Evolutionary conservation across 1,139 yeast genomes (phyloP).

Genomic region (Candida anutae): DNA sequence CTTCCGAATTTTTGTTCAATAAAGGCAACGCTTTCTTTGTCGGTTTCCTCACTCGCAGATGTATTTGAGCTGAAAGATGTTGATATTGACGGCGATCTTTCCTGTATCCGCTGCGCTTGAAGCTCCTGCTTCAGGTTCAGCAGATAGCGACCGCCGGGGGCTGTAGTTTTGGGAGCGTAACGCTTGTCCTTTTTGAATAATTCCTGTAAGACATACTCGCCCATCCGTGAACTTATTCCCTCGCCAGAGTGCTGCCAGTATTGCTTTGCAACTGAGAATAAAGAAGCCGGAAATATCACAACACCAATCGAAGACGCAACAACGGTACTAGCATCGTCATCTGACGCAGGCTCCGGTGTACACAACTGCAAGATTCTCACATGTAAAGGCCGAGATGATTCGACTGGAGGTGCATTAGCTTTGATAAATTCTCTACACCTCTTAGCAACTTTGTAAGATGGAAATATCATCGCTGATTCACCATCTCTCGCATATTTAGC

Average conservation of each 20-base stretch:
- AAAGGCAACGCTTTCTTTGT: slow-evolving; percentile 56
- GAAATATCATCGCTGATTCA: slow-evolving; percentile 67
- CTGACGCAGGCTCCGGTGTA: slow-evolving; percentile 59
- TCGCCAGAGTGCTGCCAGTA: slow-evolving; percentile 98
- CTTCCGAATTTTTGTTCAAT: slow-evolving; percentile 90
- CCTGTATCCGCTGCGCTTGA: slow-evolving; percentile 32
- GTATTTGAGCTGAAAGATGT: slow-evolving; percentile 12
- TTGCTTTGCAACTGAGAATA: slow-evolving; percentile 60
- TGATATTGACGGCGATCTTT: slow-evolving; percentile 21
- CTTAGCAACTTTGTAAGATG: slow-evolving; percentile 71
- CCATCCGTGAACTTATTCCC: slow-evolving; percentile 83
- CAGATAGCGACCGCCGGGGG: neutral
- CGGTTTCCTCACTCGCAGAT: slow-evolving; percentile 23
- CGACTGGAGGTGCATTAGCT: slow-evolving; percentile 17
- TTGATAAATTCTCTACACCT: slow-evolving; percentile 74
- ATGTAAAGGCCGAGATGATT: slow-evolving; percentile 1
- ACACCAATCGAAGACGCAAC: slow-evolving; percentile 66
- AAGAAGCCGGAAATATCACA: slow-evolving; percentile 60
- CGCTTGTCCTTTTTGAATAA: slow-evolving; percentile 29
- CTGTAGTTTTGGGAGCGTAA: neutral
- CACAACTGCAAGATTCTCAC: slow-evolving; percentile 74
- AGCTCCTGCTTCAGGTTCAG: slow-evolving; percentile 22
- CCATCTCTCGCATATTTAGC: slow-evolving; percentile 69
- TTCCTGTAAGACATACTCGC: slow-evolving; percentile 71
- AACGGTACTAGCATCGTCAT: slow-evolving; percentile 50